phyloP scores from a whole-genome alignment of 441 rosid genomes.

The Populus hybrid region DNA sequence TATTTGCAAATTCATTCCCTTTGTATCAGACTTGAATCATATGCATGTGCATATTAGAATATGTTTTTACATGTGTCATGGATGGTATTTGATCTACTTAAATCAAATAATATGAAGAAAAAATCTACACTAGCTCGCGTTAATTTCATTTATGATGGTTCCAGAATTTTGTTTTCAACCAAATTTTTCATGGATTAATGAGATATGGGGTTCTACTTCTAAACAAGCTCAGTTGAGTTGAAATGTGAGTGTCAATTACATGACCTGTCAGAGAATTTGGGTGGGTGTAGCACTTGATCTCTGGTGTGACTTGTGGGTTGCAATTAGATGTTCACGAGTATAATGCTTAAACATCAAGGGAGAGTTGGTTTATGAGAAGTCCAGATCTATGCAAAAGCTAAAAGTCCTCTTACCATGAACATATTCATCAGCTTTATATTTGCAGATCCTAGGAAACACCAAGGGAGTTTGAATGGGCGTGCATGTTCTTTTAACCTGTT shows the following conservation, averaged over 20 bases:
- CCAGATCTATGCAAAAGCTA: no score
- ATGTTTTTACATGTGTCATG: background rate
- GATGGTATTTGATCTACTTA: background rate
- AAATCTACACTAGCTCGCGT: background rate
- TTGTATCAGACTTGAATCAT: background rate
- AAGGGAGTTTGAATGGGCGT: background rate
- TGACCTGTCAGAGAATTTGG: no score
- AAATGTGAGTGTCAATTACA: no score
- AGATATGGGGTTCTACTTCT: no score
- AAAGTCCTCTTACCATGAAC: no score
- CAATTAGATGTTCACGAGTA: background rate
- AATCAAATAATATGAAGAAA: background rate
- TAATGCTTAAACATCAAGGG: background rate
- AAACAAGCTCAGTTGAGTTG: no score
- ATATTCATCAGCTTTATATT: no score
- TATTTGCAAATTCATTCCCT: background rate
- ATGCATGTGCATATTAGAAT: background rate
- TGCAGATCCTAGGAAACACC: background rate
- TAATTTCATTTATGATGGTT: background rate
- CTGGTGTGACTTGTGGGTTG: no score
- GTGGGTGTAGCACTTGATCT: no score
- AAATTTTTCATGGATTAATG: background rate
- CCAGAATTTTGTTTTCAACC: background rate
- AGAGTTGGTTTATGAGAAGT: background rate
- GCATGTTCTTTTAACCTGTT: background rate